phyloP scores from a whole-genome alignment of 2,329 filamentous ascomycete species.

The Didymella keratinophila region DNA sequence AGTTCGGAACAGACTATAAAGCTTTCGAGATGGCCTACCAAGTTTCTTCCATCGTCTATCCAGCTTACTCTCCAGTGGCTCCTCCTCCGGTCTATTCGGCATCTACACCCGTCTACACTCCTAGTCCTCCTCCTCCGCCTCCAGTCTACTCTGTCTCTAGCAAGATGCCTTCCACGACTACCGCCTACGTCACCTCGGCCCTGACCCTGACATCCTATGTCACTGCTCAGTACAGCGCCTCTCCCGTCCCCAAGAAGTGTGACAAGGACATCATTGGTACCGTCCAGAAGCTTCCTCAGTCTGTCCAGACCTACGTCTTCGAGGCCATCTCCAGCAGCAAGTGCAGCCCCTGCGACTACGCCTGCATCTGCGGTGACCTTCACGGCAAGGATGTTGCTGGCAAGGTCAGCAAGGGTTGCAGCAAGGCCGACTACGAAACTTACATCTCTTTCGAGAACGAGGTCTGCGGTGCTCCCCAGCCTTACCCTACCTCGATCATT shows the following conservation, averaged over 20 bases:
- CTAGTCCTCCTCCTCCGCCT: not conserved
- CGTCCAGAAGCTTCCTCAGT: conserved; percentile 15
- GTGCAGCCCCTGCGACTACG: conserved; percentile 11
- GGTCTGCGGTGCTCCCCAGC: not conserved
- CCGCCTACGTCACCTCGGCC: conserved; percentile 17
- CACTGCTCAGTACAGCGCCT: conserved; percentile 18
- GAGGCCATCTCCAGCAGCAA: conserved; percentile 20
- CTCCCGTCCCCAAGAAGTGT: conserved; percentile 9
- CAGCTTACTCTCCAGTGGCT: conserved; percentile 16
- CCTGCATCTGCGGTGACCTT: conserved; percentile 9
- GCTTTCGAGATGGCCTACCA: conserved; percentile 21
- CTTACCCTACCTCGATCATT: conserved; percentile 15
- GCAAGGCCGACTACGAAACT: conserved; percentile 10
- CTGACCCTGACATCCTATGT: conserved; percentile 18
- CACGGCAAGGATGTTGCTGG: conserved; percentile 14
- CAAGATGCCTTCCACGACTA: conserved; percentile 16
- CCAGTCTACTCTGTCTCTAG: not conserved
- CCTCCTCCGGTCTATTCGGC: conserved; percentile 8
- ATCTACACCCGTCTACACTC: not conserved
- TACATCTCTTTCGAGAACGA: conserved; percentile 13
- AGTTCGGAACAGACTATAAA: conserved; percentile 13
- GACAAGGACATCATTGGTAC: conserved; percentile 17
- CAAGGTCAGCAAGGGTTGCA: conserved; percentile 16
- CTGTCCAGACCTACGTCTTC: conserved; percentile 23
- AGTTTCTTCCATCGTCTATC: conserved; percentile 16